Percentiles rank a stretch among this genome's conserved stretches.
These are phyloP conservation scores for Nakazawaea ishiwadae DNA, from an alignment of 805 yeast species.

Conservation along the genomic window DNA sequence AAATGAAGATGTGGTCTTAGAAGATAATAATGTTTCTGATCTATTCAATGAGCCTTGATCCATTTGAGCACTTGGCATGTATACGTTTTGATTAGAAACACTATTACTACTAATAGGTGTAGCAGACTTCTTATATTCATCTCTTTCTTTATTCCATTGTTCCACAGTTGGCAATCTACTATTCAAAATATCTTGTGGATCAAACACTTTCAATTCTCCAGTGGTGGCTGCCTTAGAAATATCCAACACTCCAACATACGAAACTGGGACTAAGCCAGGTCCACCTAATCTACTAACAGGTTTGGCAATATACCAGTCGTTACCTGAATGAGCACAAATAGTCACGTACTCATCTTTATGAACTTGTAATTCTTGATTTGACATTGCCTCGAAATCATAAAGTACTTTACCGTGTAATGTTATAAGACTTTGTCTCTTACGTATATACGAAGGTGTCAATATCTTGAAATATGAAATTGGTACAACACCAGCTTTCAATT, in stretches of 20 bases:
- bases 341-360: constrained; percentile 83
- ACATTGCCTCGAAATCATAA: constrained; percentile 81
- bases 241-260: constrained; percentile 83
- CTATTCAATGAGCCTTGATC: constrained; percentile 11
- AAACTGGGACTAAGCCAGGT: constrained; percentile 92
- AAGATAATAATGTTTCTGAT: constrained; percentile 7
- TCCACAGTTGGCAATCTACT: constrained; percentile 88
- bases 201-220: constrained; percentile 37
- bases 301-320: constrained; percentile 97
- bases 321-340: constrained; percentile 93
- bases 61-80: background rate
- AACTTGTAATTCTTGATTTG: constrained; percentile 81
- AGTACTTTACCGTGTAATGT: constrained; percentile 75
- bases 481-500: constrained; percentile 73
- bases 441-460: constrained; percentile 47
- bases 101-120: constrained; percentile 5
- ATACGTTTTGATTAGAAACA: background rate
- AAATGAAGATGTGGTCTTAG: constrained; percentile 5
- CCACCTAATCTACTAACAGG: constrained; percentile 95
- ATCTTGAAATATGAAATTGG: constrained; percentile 83
- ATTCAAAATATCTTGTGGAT: constrained; percentile 50
- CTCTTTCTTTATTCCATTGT: constrained; percentile 90
- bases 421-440: constrained; percentile 18
- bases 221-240: constrained; percentile 31
- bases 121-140: constrained; percentile 62